A percentile compares a stretch with the other conserved stretches of the same genome.
phyloP scores from a whole-genome alignment of 2,329 filamentous ascomycete genomes.

The Exophiala xenobiotica region DNA sequence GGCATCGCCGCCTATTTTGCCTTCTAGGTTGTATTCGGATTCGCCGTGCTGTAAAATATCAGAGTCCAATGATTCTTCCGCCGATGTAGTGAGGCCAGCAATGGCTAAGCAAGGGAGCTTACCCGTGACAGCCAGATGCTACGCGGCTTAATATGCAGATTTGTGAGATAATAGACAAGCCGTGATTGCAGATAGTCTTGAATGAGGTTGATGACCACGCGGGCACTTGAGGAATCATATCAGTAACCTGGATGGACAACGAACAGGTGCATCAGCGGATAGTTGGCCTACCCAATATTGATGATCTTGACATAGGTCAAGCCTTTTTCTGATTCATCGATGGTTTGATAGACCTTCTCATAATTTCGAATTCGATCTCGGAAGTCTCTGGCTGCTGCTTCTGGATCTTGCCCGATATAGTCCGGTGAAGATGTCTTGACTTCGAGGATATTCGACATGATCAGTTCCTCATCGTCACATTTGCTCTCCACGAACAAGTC shows the following conservation, averaged over 20 bases:
- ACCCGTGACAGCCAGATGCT: conserved; percentile 89
- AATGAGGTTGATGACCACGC: conserved; percentile 97
- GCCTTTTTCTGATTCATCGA: conserved; percentile 82
- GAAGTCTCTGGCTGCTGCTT: conserved; percentile 87
- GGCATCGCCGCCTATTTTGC: conserved; percentile 90
- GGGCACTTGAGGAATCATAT: conserved; percentile 37
- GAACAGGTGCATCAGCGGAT: background rate
- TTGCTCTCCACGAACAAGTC: conserved; percentile 95
- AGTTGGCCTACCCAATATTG: conserved; percentile 70
- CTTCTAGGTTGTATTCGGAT: conserved; percentile 85
- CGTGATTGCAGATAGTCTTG: conserved; percentile 95
- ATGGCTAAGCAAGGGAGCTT: conserved; percentile 56
- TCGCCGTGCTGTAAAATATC: conserved; percentile 75
- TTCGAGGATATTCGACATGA: conserved; percentile 97
- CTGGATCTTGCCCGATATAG: conserved; percentile 83
- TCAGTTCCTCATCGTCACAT: conserved; percentile 91
- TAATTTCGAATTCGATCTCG: conserved; percentile 93
- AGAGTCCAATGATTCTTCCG: too few relatives aligned
- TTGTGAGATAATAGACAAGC: conserved; percentile 98
- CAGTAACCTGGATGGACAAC: background rate
- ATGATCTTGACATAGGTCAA: conserved; percentile 97
- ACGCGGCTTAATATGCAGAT: conserved; percentile 92
- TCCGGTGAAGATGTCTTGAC: conserved; percentile 97
- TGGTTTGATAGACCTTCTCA: conserved; percentile 92
- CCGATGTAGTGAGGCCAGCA: too few relatives aligned